Evolutionary conservation across 768 basidiomycete species (phyloP), one percentile per base, ranked within the genome.

Genomic region (Fomitopsis serialis): DNA sequence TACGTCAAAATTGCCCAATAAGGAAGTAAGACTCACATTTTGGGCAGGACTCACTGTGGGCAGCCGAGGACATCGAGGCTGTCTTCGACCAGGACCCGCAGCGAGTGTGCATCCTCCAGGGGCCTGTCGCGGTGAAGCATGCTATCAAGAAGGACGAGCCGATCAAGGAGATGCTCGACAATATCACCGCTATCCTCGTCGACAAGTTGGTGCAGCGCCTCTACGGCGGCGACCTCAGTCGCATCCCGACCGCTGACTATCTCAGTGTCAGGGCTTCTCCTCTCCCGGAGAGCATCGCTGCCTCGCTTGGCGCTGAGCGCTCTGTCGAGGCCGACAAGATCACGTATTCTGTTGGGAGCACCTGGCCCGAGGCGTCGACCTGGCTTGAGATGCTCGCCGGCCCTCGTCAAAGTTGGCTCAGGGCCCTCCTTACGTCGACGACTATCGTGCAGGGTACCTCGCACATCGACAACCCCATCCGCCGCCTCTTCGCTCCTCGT

Each of bases 51-150:
- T 98, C 96, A 7, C 82, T 98, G 11, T 98, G 96, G 95, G 89
- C 90, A 37, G 90, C 93, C 2, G 96, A 98, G 70, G 97, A 99
- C 68, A 94, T 98, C 58, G 97, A 98, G 56, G 96, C 95, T 13
- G 94, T 99, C 40, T 97, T 98, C 65, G 97, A 98, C 72, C 93
- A 96, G 72, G 97, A 98, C 69, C 96, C 96, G 23, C 92, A 99
- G 70, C 88, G 97, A 57, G 95, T 98, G 24, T 96, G 93, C 65
- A 96, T 99, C 61, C 82, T 99, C 49, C 94, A 97, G 72, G 97
- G 97, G 21, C 97, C 97, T 13, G 88, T 99, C 47, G 94, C 97
- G 1, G 92, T 83, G 56, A 94, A 90, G 70, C 85, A 92, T 70
- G 84, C 92, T 9, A 83, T 75, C 40, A 74, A 84, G 63, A 96